Evolutionary conservation across 2,329 filamentous ascomycete genomes (phyloP), one percentile per base, ranked within the genome.

Genomic region (Endocalyx cinctus): DNA sequence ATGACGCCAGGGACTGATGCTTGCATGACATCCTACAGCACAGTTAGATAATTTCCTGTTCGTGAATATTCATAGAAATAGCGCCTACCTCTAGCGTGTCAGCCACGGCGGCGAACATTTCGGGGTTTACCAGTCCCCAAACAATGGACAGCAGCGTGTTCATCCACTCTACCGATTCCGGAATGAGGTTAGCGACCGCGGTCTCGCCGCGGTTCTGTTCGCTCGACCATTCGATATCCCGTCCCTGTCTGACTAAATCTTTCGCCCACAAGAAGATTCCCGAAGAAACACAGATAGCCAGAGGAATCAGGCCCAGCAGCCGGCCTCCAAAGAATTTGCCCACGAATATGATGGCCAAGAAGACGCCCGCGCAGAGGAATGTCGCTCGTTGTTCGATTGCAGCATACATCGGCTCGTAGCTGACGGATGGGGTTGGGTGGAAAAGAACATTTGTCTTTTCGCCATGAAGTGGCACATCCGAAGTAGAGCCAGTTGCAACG

Each of bases 361-460:
- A 79, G 33, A 95, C 81, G 7, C 70, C 82, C 10, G 71, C 64
- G 45, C 84, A 85, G 5, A 96, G 63, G 1, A 77, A 66, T 28
- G 77, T 79, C n/a, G 83, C 85, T 8, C 82, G 77, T 45, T 77
- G 76, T 62, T 97, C 87, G 37, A 96, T 60, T 10, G 76, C 62
- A 14, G 70, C 75, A 56, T 85, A 96, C 74, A 88, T 94, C 5
- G 89, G 87, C 59, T 94, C 87, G 54, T 87, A 95, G 64, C 82
- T 87, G 46, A 95, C 76, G 0, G 84, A 84, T 0, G 90, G 90
- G 0, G 90, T 97, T 12, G 92, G 90, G 59, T 96, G 90, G 61
- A 97, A 97, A 18, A 96, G 73, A 13, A 97, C 82, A 42, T 95
- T 96, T 4, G 92, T 97, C 72, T 92, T 96, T 57, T 97, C 90